Evolutionary conservation across 2,329 filamentous ascomycete species (phyloP), one percentile per base, ranked within the genome.

Genomic region (Phialophora expanda): DNA sequence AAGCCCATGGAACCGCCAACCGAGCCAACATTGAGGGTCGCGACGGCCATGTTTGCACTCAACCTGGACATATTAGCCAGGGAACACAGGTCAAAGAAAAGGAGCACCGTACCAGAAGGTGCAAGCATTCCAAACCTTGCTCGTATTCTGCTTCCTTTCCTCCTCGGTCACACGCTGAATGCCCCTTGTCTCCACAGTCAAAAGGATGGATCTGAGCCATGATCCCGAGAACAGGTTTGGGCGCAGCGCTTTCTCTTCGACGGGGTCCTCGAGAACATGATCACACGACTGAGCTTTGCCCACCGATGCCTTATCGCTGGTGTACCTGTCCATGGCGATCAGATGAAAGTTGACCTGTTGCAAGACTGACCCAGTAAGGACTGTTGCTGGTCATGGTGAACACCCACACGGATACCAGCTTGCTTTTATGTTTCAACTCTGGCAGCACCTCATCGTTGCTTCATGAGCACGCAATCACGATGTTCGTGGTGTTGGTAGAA

Each of bases 1-100:
- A 60, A 24, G 6, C 57, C 57, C 24, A 60, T 20, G 44, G 41
- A 30, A 48, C 57, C 57, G 26, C 57, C 57, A 46, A 60, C 28
- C 8, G 57, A 60, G 11, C 57, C 57, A 20, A 60, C 57, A 48
- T 60, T 60, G 26, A 60, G 57, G 6, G 57, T 60, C 1, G 57
- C 57, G n/a, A 60, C 57, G n/a, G 57, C 57, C 57, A 60, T 60
- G 14, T 60, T 60, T 9, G 57, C 57, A 26, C 57, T 60, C 57
- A 60, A 6, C 57, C 57, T 60, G 28, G 22, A 20, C 14, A 24
- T 1, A 38, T 51, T n/a, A 60, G 57, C 14, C 26, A 30, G 6
- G 4, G 14, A 28, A 22, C 28, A 14, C 46, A 2, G 8, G 41
- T 9, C n/a, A 20, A 22, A 55, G 41, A 8, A 12, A 22, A 22